Conservation (phyloP, 352 stramenopile species). For the Phytophthora nicotianae region DNA sequence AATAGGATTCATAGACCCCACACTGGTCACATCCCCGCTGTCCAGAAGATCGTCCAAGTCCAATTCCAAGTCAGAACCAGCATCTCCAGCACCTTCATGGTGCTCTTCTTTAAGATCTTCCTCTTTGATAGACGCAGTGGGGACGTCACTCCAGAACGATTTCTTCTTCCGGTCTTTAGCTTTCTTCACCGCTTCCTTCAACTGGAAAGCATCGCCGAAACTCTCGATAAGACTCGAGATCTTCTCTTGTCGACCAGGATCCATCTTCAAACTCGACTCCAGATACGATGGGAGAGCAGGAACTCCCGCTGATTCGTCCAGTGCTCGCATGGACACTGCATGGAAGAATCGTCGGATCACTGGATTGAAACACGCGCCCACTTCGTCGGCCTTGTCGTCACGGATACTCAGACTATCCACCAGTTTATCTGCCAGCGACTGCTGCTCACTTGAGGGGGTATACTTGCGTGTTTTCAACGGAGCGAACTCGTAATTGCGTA, state of each 20-base stretch:
- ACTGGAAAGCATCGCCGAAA: conserved; percentile 76
- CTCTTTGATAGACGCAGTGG: conserved; percentile 35
- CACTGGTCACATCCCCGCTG: conserved; percentile 58
- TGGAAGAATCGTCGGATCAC: conserved; percentile 78
- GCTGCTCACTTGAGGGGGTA: conserved; percentile 59
- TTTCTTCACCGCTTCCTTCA: conserved; percentile 78
- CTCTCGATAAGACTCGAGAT: conserved; percentile 64
- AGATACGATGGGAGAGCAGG: conserved; percentile 60
- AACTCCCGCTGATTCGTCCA: conserved; percentile 54
- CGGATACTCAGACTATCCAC: conserved; percentile 79
- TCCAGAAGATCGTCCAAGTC: conserved; percentile 81
- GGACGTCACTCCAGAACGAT: conserved; percentile 81
- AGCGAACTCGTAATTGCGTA: conserved; percentile 81
- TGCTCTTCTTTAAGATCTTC: conserved; percentile 52
- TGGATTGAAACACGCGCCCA: conserved; percentile 73
- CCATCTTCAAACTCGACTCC: conserved; percentile 70
- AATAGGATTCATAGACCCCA: conserved; percentile 88
- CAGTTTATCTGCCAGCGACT: conserved; percentile 63
- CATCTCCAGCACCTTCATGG: conserved; percentile 25
- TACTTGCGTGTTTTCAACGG: conserved; percentile 61
- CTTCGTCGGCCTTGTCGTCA: conserved; percentile 61
- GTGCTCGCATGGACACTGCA: conserved; percentile 56
- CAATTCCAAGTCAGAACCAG: conserved; percentile 63
- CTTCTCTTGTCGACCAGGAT: conserved; percentile 44
- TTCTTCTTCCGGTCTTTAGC: conserved; percentile 74